Percentiles rank a stretch among this genome's conserved stretches.
phyloP scores from a whole-genome alignment of 345 rosid species.

The Acer yangbiense region DNA sequence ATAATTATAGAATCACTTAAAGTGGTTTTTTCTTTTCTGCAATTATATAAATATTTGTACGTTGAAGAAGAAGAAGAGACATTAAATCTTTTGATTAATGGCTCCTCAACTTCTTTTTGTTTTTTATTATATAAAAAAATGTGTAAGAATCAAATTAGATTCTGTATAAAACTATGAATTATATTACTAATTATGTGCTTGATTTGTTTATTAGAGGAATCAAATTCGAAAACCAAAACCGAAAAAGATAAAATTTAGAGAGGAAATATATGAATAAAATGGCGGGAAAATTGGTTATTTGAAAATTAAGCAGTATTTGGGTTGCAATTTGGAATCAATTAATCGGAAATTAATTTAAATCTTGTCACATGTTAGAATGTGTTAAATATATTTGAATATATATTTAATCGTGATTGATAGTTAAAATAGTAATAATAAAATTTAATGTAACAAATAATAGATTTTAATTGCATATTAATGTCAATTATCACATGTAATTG shows the following conservation, averaged over 20 bases:
- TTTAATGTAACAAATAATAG: too few relatives aligned
- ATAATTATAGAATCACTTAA: conserved; percentile 20
- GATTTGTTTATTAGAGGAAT: neutral
- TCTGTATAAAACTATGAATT: neutral
- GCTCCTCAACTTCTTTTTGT: neutral
- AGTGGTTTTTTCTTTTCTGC: neutral
- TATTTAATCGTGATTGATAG: too few relatives aligned
- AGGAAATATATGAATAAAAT: neutral
- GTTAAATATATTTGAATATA: too few relatives aligned
- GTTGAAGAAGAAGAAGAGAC: conserved; percentile 23
- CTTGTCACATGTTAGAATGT: too few relatives aligned
- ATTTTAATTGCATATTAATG: too few relatives aligned
- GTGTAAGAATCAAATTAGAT: conserved; percentile 1
- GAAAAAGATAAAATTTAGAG: neutral
- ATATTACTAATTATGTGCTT: neutral
- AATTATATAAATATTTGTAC: conserved; percentile 4
- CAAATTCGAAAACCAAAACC: neutral
- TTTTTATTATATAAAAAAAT: neutral
- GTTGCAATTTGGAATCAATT: neutral
- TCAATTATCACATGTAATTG: too few relatives aligned
- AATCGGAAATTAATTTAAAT: too few relatives aligned
- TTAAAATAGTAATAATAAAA: too few relatives aligned
- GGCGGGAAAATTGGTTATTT: conserved; percentile 13
- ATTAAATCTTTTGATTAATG: conserved; percentile 5
- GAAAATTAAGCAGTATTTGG: neutral